These are phyloP conservation scores for Citrullus colocynthis DNA, from an alignment of 306 rosid genomes.

Conservation along the genomic window DNA sequence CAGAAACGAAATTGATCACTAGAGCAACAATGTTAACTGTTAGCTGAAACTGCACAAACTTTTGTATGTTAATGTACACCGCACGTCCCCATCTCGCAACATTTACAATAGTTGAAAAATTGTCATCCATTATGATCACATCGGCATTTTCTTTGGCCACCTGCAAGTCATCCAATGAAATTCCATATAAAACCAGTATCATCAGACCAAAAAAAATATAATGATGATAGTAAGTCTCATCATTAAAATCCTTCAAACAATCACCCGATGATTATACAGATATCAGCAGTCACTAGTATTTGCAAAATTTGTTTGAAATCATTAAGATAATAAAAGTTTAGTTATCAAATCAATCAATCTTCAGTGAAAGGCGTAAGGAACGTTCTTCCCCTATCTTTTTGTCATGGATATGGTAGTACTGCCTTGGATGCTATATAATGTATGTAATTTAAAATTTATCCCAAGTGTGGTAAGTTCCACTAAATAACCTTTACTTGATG, in stretches of 20 bases:
- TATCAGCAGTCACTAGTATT: neutral
- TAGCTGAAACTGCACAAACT: conserved; percentile 92
- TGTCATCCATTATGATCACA: conserved; percentile 82
- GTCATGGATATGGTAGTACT: no score
- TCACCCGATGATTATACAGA: neutral
- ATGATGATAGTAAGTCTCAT: neutral
- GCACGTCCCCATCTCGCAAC: conserved; percentile 96
- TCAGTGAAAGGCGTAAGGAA: neutral
- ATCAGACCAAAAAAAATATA: neutral
- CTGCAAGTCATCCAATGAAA: conserved; percentile 28
- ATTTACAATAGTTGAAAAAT: conserved; percentile 68
- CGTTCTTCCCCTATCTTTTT: neutral
- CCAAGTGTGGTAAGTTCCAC: no score
- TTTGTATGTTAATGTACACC: conserved; percentile 86
- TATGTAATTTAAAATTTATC: no score
- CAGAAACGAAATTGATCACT: conserved; percentile 69
- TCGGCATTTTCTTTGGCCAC: conserved; percentile 95
- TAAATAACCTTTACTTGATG: no score
- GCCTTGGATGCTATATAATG: no score
- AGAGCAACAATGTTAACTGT: conserved; percentile 92
- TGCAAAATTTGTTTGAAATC: neutral
- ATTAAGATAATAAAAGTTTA: neutral
- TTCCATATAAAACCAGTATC: neutral
- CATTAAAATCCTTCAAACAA: neutral
- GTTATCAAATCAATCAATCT: neutral